Conservation (phyloP, 176 grass and related monocot species). For the Leersia perrieri region DNA sequence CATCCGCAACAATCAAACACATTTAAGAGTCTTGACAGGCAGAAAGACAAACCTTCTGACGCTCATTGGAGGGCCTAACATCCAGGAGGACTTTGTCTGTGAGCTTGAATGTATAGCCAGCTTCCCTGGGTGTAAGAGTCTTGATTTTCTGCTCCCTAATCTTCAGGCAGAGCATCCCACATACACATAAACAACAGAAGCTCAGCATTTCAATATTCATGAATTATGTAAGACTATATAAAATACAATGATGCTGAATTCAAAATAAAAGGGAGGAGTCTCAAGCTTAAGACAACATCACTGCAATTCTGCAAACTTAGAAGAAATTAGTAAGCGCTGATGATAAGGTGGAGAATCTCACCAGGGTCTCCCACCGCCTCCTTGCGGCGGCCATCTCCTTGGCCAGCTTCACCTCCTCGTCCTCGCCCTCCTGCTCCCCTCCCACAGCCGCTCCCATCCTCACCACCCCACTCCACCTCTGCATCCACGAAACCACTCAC, state of each 20-base stretch:
- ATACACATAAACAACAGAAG: conserved; percentile 9
- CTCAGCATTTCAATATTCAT: background rate
- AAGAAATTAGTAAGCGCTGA: background rate
- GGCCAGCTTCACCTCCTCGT: conserved; percentile 76
- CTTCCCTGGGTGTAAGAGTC: conserved; percentile 89
- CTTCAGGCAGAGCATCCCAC: conserved; percentile 49
- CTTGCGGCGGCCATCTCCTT: conserved; percentile 90
- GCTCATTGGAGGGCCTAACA: conserved; percentile 86
- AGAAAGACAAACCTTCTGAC: conserved; percentile 58
- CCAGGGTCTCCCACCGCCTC: conserved; percentile 90
- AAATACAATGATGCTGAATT: background rate
- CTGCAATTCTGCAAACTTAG: background rate
- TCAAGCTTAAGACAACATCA: background rate
- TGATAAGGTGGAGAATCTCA: conserved; percentile 15
- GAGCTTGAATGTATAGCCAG: conserved; percentile 86
- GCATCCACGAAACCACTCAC: background rate
- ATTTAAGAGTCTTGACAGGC: background rate
- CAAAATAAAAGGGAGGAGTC: background rate
- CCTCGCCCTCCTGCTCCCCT: conserved; percentile 56
- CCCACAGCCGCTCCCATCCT: conserved; percentile 59
- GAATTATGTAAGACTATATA: background rate
- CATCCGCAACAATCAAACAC: background rate
- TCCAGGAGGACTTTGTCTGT: conserved; percentile 80
- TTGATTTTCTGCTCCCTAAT: conserved; percentile 97
- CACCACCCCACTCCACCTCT: conserved; percentile 54